Conservation (phyloP, 805 yeast genomes). For the Candida golubevii region DNA sequence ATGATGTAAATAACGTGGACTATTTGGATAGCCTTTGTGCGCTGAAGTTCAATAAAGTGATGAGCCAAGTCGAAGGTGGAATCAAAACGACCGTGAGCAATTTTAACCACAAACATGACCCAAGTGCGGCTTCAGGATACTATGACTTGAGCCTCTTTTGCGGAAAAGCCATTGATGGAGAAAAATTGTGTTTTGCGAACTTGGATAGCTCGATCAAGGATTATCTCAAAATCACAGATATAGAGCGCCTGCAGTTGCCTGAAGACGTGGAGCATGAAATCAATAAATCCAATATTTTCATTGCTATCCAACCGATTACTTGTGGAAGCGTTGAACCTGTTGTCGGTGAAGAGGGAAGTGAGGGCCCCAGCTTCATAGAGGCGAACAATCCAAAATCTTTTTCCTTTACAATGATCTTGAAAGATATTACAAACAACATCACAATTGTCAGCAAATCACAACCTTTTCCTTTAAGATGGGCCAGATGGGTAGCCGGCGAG, state of each 20-base stretch:
- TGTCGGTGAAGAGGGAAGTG: conserved; percentile 14
- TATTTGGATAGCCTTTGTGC: conserved; percentile 46
- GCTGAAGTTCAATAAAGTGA: conserved; percentile 54
- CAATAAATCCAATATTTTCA: conserved; percentile 57
- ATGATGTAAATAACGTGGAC: conserved; percentile 56
- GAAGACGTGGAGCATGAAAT: conserved; percentile 17
- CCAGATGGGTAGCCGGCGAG: conserved; percentile 76
- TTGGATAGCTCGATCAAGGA: conserved; percentile 67
- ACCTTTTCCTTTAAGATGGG: conserved; percentile 88
- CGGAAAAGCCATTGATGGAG: conserved; percentile 80
- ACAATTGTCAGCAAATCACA: conserved; percentile 76
- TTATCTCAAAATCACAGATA: conserved; percentile 27
- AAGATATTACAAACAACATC: conserved; percentile 76
- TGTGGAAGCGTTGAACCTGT: conserved; percentile 6
- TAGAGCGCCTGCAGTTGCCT: conserved; percentile 15
- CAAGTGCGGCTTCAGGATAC: conserved; percentile 14
- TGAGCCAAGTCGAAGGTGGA: conserved; percentile 76
- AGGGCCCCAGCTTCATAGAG: conserved; percentile 34
- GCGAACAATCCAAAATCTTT: conserved; percentile 52
- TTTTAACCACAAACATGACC: conserved; percentile 32
- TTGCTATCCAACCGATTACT: conserved; percentile 61
- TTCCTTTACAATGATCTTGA: conserved; percentile 68
- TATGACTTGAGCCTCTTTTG: conserved; percentile 63
- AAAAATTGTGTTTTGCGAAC: conserved; percentile 83
- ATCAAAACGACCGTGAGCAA: conserved; percentile 59